phyloP scores from a whole-genome alignment of 345 rosid species.

The Rhodamnia argentea region DNA sequence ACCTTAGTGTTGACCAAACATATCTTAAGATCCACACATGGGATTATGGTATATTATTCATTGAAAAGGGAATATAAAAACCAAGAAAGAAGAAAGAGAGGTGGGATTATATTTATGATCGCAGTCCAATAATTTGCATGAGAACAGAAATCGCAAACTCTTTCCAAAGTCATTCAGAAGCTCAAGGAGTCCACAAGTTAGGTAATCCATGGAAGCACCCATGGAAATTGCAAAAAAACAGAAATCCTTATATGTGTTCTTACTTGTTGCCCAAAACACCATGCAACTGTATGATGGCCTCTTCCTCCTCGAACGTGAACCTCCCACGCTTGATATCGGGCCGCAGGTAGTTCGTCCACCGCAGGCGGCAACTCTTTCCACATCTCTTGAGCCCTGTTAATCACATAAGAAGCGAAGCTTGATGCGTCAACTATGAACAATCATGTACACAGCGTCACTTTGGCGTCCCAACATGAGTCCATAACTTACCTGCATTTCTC shows the following conservation, averaged over 20 bases:
- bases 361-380: conserved; percentile 85
- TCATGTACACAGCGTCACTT: neutral
- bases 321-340: conserved; percentile 83
- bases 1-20: neutral
- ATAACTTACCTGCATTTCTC: conserved; percentile 51
- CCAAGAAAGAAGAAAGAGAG: neutral
- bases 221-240: neutral
- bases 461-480: neutral
- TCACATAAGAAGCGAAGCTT: neutral
- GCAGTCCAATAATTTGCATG: neutral
- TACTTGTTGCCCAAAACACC: conserved; percentile 72
- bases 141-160: neutral
- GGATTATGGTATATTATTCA: neutral
- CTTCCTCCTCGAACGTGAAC: conserved; percentile 72
- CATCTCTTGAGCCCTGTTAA: conserved; percentile 42
- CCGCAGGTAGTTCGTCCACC: conserved; percentile 83
- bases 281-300: conserved; percentile 62
- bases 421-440: neutral
- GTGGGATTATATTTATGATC: neutral
- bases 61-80: neutral
- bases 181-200: neutral
- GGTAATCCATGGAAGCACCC: neutral
- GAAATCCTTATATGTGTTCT: neutral
- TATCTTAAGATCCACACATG: neutral
- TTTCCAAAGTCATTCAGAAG: neutral